Evolutionary conservation across 768 basidiomycete species (phyloP).

Genomic region (Lentinula guzmanii): DNA sequence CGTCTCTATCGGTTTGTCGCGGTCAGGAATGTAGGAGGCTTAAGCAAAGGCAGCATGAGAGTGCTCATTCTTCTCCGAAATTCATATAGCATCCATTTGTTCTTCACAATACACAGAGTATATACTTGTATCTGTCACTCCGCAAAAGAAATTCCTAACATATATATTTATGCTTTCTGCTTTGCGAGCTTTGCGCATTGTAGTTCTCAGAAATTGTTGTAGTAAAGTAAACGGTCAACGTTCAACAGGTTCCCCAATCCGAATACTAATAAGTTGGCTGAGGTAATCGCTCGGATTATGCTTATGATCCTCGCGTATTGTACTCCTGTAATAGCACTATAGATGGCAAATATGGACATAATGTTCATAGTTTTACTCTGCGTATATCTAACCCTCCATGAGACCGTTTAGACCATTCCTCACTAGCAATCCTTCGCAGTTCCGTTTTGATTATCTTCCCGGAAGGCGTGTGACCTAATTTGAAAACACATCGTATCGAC

Average conservation of each 20-base stretch:
- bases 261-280: too few species aligned
- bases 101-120: not conserved
- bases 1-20: not conserved
- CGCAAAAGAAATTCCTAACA: not conserved
- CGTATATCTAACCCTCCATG: not conserved
- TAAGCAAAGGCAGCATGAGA: not conserved
- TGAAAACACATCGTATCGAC: not conserved
- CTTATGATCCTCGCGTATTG: too few species aligned
- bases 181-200: too few species aligned
- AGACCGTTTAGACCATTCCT: conserved; percentile 1
- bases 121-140: not conserved
- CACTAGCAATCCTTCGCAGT: not conserved
- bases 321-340: too few species aligned
- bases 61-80: not conserved
- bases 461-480: conserved; percentile 1
- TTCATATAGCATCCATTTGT: not conserved
- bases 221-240: too few species aligned
- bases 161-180: not conserved
- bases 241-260: too few species aligned
- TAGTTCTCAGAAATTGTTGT: too few species aligned
- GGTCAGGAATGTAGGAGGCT: not conserved
- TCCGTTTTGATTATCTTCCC: conserved; percentile 4
- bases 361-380: not conserved
- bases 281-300: too few species aligned
- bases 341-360: not conserved